A percentile compares a stretch with the other conserved stretches of the same genome.
phyloP scores from a whole-genome alignment of 1,284 basidiomycete genomes.

The Cryptococcus neoformans region DNA sequence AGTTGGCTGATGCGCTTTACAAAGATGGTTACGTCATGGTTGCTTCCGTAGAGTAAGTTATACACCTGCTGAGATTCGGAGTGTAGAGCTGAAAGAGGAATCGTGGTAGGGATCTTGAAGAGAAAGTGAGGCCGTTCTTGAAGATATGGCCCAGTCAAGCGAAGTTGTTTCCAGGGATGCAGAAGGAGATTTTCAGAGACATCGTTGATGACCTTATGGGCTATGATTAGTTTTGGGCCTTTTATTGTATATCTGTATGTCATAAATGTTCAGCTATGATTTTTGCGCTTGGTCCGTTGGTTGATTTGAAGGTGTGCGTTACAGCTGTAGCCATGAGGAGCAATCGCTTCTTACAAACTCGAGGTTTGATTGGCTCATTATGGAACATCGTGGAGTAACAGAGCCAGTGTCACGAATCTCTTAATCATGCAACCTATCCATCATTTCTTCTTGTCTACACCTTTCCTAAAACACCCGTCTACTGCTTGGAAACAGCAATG shows the following conservation, averaged over 20 bases:
- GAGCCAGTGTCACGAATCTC: too few relatives aligned
- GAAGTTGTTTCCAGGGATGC: constrained; percentile 12
- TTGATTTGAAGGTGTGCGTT: too few relatives aligned
- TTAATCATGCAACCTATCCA: too few relatives aligned
- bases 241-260: too few relatives aligned
- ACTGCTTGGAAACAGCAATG: constrained; percentile 40
- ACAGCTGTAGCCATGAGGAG: too few relatives aligned
- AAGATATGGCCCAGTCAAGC: background rate
- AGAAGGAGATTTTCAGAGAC: constrained; percentile 15
- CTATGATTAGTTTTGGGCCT: constrained; percentile 5
- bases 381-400: too few relatives aligned
- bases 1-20: constrained; percentile 72
- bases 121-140: background rate
- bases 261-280: too few relatives aligned
- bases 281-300: too few relatives aligned
- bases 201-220: constrained; percentile 33
- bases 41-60: constrained; percentile 50
- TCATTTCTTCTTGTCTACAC: too few relatives aligned
- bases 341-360: too few relatives aligned
- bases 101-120: background rate
- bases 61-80: background rate
- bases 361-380: too few relatives aligned
- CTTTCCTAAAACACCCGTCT: background rate
- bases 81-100: background rate
- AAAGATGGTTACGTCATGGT: constrained; percentile 62